These are phyloP conservation scores for Lophiotrema nucula DNA, from an alignment of 495 filamentous ascomycete genomes.

Conservation along the genomic window DNA sequence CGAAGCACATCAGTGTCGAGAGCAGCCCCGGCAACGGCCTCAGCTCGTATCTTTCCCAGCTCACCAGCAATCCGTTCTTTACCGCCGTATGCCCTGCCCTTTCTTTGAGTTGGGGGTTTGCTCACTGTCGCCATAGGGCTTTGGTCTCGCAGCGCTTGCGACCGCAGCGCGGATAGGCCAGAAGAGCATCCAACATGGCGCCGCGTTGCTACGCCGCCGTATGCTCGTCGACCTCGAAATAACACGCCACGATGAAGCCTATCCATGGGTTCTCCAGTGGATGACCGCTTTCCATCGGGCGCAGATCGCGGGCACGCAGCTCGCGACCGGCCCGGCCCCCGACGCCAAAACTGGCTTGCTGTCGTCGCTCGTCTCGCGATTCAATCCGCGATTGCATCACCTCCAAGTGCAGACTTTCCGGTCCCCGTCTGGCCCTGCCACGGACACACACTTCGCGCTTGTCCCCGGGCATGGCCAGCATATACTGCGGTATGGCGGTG, in stretches of 20 bases:
- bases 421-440: slow-evolving; percentile 61
- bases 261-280: slow-evolving; percentile 92
- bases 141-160: slow-evolving; percentile 86
- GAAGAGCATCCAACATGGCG: slow-evolving; percentile 65
- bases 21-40: slow-evolving; percentile 24
- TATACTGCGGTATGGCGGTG: slow-evolving; percentile 78
- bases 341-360: slow-evolving; percentile 45
- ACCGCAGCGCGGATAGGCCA: slow-evolving; percentile 74
- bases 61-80: slow-evolving; percentile 68
- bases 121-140: slow-evolving; percentile 49
- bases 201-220: slow-evolving; percentile 70
- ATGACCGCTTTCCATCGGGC: slow-evolving; percentile 76
- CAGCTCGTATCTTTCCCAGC: slow-evolving; percentile 46
- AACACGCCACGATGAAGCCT: slow-evolving; percentile 85
- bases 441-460: slow-evolving; percentile 80
- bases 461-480: slow-evolving; percentile 88
- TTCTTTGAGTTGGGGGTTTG: slow-evolving; percentile 4
- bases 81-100: slow-evolving; percentile 52
- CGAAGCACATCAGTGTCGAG: slow-evolving; percentile 17
- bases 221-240: slow-evolving; percentile 96
- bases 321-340: slow-evolving; percentile 27
- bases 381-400: slow-evolving; percentile 64
- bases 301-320: slow-evolving; percentile 46
- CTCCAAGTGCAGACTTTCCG: slow-evolving; percentile 67
- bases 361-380: slow-evolving; percentile 54